Base-by-base conservation (phyloP, 371 early-diverging fungal genomes). In the Mucor piriformis region DNA sequence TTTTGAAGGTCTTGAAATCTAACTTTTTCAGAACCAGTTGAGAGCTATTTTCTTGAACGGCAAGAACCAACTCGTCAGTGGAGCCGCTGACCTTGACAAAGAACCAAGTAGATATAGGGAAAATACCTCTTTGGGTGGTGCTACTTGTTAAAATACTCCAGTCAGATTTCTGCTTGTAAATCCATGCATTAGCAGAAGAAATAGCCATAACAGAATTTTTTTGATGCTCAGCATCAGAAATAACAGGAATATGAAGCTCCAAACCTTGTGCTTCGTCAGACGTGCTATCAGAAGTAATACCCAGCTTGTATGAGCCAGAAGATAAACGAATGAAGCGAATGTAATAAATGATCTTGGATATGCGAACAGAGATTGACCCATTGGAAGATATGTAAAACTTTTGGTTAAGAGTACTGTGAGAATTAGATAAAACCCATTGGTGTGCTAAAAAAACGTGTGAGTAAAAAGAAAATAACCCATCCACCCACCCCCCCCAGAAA, bases 41-140 rank as follows among this genome's bases (percentile, higher is more conserved):
- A 7, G 64, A 59, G 20, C 51, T 56, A 20, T 47, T 27, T 23
- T 66, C 55, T 16, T 61, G 59, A 7, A 57, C 59, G 20, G 76
- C 59, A n/a, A 79, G 58, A 21, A 74, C 74, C 23, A 71, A 53
- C 2, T 66, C 69, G n/a, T 57, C 38, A 2, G 58, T 54, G 6
- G 55, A 48, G 6, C 27, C 25, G 32, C 55, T 46, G 27, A 67
- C 63, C 63, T 79, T 76, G 54, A 79, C 61, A 55, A 79, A 79
- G 69, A 79, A 79, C 64, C 66, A 73, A 23, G 63, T 52, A 29
- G 70, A 61, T 16, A 49, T 55, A 46, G 78, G 78, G 73, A 77
- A 77, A 1, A 70, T n/a, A 35, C 67, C 75, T 40, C 62, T 59
- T 37, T 73, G 68, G 25, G 35, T 49, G 13, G 60, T 55, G 15